phyloP scores from a whole-genome alignment of 2,329 filamentous ascomycete species.

The Juglanconis juglandina region DNA sequence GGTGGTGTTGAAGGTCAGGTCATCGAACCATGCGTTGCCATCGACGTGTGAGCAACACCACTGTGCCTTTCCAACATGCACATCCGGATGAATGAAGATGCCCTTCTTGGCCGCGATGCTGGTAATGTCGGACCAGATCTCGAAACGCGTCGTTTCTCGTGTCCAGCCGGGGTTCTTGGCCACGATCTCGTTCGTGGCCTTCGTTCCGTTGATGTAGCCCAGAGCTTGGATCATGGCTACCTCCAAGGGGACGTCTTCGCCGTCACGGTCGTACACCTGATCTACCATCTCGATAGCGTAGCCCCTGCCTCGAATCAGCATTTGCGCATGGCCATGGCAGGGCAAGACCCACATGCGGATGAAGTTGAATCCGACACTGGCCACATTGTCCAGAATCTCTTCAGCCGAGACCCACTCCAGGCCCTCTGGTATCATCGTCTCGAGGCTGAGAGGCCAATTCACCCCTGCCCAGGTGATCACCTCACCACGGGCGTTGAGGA shows the following conservation, averaged over 20 bases:
- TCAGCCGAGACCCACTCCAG: slow-evolving; percentile 50
- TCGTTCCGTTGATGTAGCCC: slow-evolving; percentile 46
- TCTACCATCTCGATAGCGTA: slow-evolving; percentile 57
- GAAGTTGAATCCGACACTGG: slow-evolving; percentile 51
- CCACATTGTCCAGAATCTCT: slow-evolving; percentile 46
- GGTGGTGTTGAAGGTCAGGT: slow-evolving; percentile 48
- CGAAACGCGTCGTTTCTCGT: slow-evolving; percentile 43
- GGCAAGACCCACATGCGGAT: slow-evolving; percentile 39
- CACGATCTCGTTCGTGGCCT: slow-evolving; percentile 43
- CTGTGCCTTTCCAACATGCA: slow-evolving; percentile 38
- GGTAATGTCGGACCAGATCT: slow-evolving; percentile 39
- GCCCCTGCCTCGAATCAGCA: slow-evolving; percentile 26
- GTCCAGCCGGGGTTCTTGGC: slow-evolving; percentile 48
- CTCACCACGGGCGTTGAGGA: slow-evolving; percentile 35
- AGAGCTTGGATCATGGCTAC: slow-evolving; percentile 37
- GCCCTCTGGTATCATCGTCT: slow-evolving; percentile 55
- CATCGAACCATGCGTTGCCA: slow-evolving; percentile 54
- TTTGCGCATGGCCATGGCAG: background rate
- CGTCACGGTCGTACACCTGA: slow-evolving; percentile 37
- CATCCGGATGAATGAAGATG: slow-evolving; percentile 38
- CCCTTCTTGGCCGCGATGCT: slow-evolving; percentile 27
- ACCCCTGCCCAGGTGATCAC: slow-evolving; percentile 35
- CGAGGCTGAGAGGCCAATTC: slow-evolving; percentile 39
- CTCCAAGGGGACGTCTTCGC: slow-evolving; percentile 36
- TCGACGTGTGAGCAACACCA: slow-evolving; percentile 47